A percentile compares a stretch with the other conserved stretches of the same genome.
Conservation (phyloP, 257 asterid genomes). For the Ballota nigra region DNA sequence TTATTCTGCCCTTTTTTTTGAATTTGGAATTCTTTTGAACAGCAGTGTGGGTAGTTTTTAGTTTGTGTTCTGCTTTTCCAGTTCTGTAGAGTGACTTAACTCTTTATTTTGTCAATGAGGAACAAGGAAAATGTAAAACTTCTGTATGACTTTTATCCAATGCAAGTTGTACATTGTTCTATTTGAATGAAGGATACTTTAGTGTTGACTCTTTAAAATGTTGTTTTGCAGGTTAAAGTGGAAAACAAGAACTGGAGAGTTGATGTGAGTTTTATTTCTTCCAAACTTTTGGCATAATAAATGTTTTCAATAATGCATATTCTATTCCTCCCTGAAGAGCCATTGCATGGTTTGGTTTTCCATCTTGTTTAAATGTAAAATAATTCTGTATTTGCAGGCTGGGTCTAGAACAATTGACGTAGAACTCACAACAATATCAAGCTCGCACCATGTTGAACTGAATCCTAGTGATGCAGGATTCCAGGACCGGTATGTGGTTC, state of each 20-base stretch:
- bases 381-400: constrained; percentile 51
- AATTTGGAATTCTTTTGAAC: not conserved
- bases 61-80: not conserved
- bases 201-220: constrained; percentile 17
- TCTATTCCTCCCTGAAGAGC: not conserved
- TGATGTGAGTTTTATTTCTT: constrained; percentile 61
- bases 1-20: not conserved
- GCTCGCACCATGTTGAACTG: constrained; percentile 89
- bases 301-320: not conserved
- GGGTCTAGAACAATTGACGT: constrained; percentile 80
- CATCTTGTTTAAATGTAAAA: constrained; percentile 18
- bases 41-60: not conserved
- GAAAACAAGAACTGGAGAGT: constrained; percentile 94
- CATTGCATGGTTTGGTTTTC: not conserved
- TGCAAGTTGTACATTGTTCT: not conserved
- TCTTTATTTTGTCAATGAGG: not conserved
- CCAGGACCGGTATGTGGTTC: constrained; percentile 94
- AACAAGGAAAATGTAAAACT: not conserved
- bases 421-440: constrained; percentile 82
- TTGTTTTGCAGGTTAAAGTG: constrained; percentile 76
- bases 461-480: constrained; percentile 96
- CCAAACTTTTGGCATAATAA: not conserved
- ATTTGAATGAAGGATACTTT: constrained; percentile 1
- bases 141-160: not conserved
- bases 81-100: constrained; percentile 9